Evolutionary conservation across 108 stramenopile genomes (phyloP), one percentile per base, ranked within the genome.

Genomic region (Conticribra weissflogii): DNA sequence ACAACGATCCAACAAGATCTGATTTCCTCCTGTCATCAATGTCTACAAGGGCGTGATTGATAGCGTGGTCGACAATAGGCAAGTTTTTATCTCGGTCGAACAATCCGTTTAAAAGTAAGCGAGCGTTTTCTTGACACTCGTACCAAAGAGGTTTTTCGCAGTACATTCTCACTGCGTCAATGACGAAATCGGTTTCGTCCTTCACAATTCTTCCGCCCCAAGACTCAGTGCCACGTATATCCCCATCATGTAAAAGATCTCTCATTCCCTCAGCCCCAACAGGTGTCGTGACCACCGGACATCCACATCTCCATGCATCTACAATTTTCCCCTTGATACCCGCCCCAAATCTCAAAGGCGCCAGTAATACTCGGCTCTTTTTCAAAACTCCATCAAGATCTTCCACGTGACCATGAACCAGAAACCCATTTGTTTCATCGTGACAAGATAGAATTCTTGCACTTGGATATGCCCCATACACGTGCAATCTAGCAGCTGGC

Each of bases 301-400:
- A 71, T 14, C 89, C 88, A 65, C 63, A 71, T 7, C 53, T 74
- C 93, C 93, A 94, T 21, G 88, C 84, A 51, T 94, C 90, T 12
- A 88, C 59, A 23, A 94, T 89, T 67, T 94, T 94, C 0, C 93
- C 93, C 76, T 94, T 94, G 60, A 94, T 86, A 2, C 93, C 93
- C 0, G 90, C 90, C 15, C 93, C 93, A 70, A 83, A 94, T 14
- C 93, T 74, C 52, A 94, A 63, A 2, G 93, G 93, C 15, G 93
- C 93, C 17, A 94, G 64, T 29, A 88, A 47, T 2, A 91, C 80
- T 16, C 87, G 72, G 1, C 58, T 12, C 15, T 60, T 30, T 18
- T 47, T 45, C 59, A 88, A 68, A 17, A 80, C 68, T 1, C 36
- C n/a, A 22, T 72, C 50, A 27, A 90, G 65, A 45, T 72, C 59